Base-by-base conservation (phyloP, 2,329 filamentous ascomycete species). In the Pseudogymnoascus destructans region DNA sequence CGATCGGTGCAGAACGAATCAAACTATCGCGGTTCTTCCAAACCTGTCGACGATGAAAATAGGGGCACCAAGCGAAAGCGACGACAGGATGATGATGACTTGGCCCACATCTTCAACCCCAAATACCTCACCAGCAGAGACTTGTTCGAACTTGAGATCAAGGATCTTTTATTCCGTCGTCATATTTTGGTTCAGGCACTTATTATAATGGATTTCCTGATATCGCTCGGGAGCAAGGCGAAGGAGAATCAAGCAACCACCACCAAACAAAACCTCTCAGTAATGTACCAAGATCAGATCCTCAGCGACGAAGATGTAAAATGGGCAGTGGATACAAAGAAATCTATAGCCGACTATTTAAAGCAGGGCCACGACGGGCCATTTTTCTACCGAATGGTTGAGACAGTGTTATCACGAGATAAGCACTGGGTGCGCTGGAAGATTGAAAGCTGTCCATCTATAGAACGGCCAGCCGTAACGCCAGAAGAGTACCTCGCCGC, bases 361-460 rank as follows among this genome's bases (percentile, higher is more conserved):
- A 86, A 87, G 68, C 79, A 85, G 65, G 88, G 88, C 17, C 74
- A 78, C 40, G 91, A 95, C 67, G 93, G 93, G 27, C 87, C 89
- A 63, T 95, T 95, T 71, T 98, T 97, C 71, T 87, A 90, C 72
- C 86, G 93, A 36, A 95, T 97, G 82, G 90, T 98, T 30, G 92
- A 97, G 70, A 97, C 91, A 10, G 92, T 98, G 30, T 80, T 98
- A 27, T 89, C 89, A 21, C 81, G 93, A 62, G 93, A 99, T 71
- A 97, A 96, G 75, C 96, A 97, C 69, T 98, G 95, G 95, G 90
- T 95, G 46, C 86, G 90, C 62, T 99, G 93, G 93, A 99, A 99
- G 73, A 85, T 92, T 61, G 90, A 96, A 70, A 89, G 85, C 64
- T 98, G 93, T 69, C 89, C 89, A 21, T 81, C 86, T 5, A 97